Evolutionary conservation across 2,329 filamentous ascomycete species (phyloP).

Genomic region (Ophiostoma perfectum): DNA sequence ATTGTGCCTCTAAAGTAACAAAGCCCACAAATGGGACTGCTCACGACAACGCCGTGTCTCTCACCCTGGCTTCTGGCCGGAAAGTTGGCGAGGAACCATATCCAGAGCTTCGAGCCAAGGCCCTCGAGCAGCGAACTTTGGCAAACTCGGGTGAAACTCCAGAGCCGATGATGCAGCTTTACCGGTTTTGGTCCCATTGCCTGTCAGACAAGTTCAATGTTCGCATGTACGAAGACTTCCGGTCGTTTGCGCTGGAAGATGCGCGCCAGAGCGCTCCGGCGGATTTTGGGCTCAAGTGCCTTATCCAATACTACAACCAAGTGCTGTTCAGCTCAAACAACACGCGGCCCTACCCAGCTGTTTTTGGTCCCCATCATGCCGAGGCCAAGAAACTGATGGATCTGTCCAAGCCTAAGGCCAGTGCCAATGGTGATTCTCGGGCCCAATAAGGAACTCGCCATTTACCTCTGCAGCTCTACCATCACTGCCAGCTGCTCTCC

Average conservation of each 20-base stretch:
- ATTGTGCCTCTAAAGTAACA: neutral
- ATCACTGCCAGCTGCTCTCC: too few relatives aligned
- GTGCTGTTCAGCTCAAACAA: constrained; percentile 29
- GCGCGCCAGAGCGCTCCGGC: constrained; percentile 42
- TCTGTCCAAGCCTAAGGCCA: constrained; percentile 7
- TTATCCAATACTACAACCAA: constrained; percentile 58
- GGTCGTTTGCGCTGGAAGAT: constrained; percentile 61
- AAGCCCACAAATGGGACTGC: neutral
- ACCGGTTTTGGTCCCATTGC: constrained; percentile 71
- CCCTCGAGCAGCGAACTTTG: constrained; percentile 36
- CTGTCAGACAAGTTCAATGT: constrained; percentile 68
- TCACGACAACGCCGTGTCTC: neutral
- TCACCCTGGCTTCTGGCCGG: neutral
- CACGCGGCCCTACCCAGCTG: constrained; percentile 30
- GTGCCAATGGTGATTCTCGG: neutral
- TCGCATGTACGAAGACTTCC: constrained; percentile 71
- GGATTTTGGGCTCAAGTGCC: constrained; percentile 53
- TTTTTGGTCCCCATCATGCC: constrained; percentile 30
- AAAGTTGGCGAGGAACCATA: constrained; percentile 28
- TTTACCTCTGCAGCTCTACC: neutral
- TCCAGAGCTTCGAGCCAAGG: constrained; percentile 37
- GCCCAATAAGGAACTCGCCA: neutral
- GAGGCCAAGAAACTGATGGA: constrained; percentile 28
- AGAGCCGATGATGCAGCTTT: constrained; percentile 60
- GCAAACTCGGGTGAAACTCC: constrained; percentile 38